Evolutionary conservation across 306 rosid genomes (phyloP).

Genomic region (Cajanus cajan): DNA sequence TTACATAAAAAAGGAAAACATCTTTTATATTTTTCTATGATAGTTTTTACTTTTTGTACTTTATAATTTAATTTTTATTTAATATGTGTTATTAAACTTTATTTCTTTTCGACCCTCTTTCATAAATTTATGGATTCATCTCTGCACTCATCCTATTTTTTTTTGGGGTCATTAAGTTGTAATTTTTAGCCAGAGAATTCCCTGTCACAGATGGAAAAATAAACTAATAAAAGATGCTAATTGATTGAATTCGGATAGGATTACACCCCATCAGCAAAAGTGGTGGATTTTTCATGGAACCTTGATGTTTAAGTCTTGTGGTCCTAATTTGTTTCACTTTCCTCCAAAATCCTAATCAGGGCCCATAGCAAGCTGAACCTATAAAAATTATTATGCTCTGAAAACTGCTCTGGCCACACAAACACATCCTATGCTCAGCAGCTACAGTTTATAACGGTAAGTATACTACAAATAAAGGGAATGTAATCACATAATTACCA

Average conservation of each 20-base stretch:
- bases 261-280: slow-evolving; percentile 12
- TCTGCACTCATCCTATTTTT: neutral
- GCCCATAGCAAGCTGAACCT: slow-evolving; percentile 8
- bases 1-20: too few species aligned
- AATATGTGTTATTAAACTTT: too few species aligned
- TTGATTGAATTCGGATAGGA: slow-evolving; percentile 21
- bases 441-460: slow-evolving; percentile 18
- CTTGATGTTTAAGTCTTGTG: slow-evolving; percentile 30
- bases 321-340: slow-evolving; percentile 21
- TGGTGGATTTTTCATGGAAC: slow-evolving; percentile 12
- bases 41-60: too few species aligned
- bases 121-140: too few species aligned
- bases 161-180: neutral
- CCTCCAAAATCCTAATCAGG: slow-evolving; percentile 1
- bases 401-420: slow-evolving; percentile 8
- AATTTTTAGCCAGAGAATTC: neutral
- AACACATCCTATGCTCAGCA: neutral
- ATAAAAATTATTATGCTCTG: neutral
- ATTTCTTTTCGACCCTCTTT: too few species aligned
- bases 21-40: too few species aligned
- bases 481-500: neutral
- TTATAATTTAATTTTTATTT: too few species aligned
- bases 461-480: slow-evolving; percentile 6
- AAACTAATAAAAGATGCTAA: slow-evolving; percentile 11
- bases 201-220: neutral